These are phyloP conservation scores for Phytophthora ohioensis DNA, from an alignment of 352 stramenopile species.

Conservation along the genomic window DNA sequence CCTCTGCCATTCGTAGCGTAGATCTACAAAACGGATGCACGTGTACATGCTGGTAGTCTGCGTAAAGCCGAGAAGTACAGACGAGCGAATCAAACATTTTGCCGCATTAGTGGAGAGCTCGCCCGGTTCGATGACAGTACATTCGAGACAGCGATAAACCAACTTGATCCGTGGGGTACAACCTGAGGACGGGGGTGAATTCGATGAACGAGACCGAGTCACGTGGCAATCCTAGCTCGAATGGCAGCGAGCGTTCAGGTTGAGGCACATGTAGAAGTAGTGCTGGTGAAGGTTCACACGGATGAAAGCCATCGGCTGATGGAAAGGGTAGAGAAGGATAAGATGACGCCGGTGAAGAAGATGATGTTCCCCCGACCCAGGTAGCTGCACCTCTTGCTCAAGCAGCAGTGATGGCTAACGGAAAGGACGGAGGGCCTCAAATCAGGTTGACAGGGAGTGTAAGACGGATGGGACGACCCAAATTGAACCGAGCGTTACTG, in stretches of 20 bases:
- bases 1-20: slow-evolving; percentile 9
- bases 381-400: too few species aligned
- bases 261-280: too few species aligned
- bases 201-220: too few species aligned
- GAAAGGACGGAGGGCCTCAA: background rate
- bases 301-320: too few species aligned
- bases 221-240: too few species aligned
- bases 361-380: too few species aligned
- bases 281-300: too few species aligned
- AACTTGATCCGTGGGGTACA: slow-evolving; percentile 18
- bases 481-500: background rate
- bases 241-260: too few species aligned
- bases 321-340: too few species aligned
- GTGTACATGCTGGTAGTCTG: background rate
- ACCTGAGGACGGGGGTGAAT: background rate
- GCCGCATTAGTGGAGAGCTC: slow-evolving; percentile 7
- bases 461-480: background rate
- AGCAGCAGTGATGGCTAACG: background rate
- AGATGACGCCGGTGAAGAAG: too few species aligned
- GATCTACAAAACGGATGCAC: background rate
- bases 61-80: slow-evolving; percentile 14
- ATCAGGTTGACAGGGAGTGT: background rate
- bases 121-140: slow-evolving; percentile 1
- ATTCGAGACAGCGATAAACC: slow-evolving; percentile 7
- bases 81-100: slow-evolving; percentile 13